Evolutionary conservation across 129 eudicot species (phyloP), one percentile per base, ranked within the genome.

Genomic region (Flaveria ramosissima): DNA sequence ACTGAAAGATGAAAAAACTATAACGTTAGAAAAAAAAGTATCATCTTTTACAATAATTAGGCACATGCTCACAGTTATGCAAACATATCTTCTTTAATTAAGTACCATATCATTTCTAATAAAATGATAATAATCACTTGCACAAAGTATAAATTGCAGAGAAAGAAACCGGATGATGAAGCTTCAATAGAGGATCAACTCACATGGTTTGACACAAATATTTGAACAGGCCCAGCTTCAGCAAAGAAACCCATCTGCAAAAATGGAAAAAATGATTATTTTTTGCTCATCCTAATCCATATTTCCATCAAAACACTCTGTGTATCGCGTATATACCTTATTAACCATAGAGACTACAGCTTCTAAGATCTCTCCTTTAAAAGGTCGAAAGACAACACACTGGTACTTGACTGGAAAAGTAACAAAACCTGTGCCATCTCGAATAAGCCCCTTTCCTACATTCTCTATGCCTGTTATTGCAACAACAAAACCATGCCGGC

Each of bases 321-420:
- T 64, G 14, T n/a, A 4, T 8, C n/a, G 78, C 13, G 24, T 53
- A 65, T 64, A 26, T 11, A 93, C 98, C 98, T 94, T 94, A 76
- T 94, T 94, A 77, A 94, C 98, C 98, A 94, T 91, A 60, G 98
- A 89, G 15, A 94, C 98, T 80, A 91, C 96, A 60, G 98, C 98
- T 89, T 94, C 98, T 4, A 94, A 56, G 41, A 94, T 89, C 87
- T 94, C 98, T n/a, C 98, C 98, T 78, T 94, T 94, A 59, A 94
- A 94, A 23, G 98, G 98, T 5, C 98, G 78, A 75, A 91, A 94
- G 15, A 94, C 97, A 77, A 94, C 98, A 53, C 98, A 94, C 26
- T 87, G 89, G 67, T 93, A 93, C 85, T 87, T 90, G 43, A 93
- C 93, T 0, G 97, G 96, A 70, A 93, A 93, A 6, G 97, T 87